Conservation (phyloP, 2,329 filamentous ascomycete species). For the Chrysoporthe puriensis region DNA sequence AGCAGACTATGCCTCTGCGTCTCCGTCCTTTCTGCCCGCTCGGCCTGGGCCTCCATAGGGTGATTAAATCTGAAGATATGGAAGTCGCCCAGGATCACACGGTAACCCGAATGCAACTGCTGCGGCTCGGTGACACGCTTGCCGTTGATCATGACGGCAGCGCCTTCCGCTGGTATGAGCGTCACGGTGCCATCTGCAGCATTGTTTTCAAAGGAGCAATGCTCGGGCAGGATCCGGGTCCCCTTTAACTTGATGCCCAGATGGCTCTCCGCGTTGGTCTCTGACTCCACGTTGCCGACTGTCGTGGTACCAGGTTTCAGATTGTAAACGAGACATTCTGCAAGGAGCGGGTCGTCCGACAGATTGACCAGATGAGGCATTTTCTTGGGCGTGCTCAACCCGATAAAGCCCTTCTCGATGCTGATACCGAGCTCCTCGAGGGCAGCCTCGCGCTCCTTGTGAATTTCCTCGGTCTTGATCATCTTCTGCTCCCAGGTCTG, state of each 20-base stretch:
- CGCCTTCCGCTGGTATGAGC: constrained; percentile 84
- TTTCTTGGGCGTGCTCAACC: constrained; percentile 94
- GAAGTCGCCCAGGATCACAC: constrained; percentile 95
- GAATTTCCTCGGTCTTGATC: constrained; percentile 91
- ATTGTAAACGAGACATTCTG: constrained; percentile 97
- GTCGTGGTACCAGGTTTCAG: constrained; percentile 93
- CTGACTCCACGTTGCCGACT: constrained; percentile 91
- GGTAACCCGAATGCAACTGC: constrained; percentile 86
- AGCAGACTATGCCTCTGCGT: constrained; percentile 77
- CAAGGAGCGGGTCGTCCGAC: constrained; percentile 89
- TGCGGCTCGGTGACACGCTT: constrained; percentile 85
- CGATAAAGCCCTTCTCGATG: constrained; percentile 97
- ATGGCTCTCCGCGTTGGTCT: constrained; percentile 72
- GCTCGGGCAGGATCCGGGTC: constrained; percentile 86
- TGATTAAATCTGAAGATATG: constrained; percentile 99
- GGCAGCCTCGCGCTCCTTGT: constrained; percentile 94
- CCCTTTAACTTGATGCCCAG: constrained; percentile 94
- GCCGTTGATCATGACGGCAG: constrained; percentile 97
- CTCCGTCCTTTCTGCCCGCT: constrained; percentile 69
- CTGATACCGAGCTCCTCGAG: constrained; percentile 97
- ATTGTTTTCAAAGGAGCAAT: constrained; percentile 88
- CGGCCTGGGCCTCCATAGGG: constrained; percentile 90
- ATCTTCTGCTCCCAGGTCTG: constrained; percentile 99
- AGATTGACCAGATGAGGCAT: constrained; percentile 99
- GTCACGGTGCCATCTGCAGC: constrained; percentile 86